Evolutionary conservation across 805 yeast genomes (phyloP), one percentile per base, ranked within the genome.

Genomic region (Saccharomycopsis lassenensis): DNA sequence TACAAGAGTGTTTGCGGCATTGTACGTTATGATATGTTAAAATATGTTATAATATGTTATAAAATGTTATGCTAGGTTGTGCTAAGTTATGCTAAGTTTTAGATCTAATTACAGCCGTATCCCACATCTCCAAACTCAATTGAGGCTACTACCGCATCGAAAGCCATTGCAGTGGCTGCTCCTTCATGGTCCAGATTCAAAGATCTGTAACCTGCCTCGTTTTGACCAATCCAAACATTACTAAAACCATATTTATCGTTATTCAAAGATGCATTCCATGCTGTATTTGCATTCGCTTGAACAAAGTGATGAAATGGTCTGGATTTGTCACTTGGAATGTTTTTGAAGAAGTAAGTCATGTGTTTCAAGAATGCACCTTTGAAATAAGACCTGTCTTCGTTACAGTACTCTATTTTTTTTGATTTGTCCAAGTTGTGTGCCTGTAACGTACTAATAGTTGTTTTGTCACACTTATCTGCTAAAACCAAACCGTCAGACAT

Each of bases 331-430:
- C 24, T 29, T 14, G 33, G 33, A 16, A 29, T 15, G n/a, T 29
- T 29, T 29, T 17, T 7, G 20, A 29, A 29, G 24, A 29, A 29
- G 20, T 10, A 8, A 12, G 33, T 29, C 20, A 29, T 8, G 20
- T 29, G 33, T 23, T 29, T 29, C 33, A 29, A 16, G 33, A 8
- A 29, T n/a, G n/a, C 23, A 10, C 33, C 33, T 23, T 29, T 29
- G 22, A 29, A 29, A 23, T 15, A 15, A 19, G 7, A 8, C 7
- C 10, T 11, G 20, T 29, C 23, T 10, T 8, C 12, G 12, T 27
- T 17, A 27, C 30, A 27, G n/a, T n/a, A n/a, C n/a, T n/a, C n/a
- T n/a, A n/a, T n/a, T n/a, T n/a, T n/a, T n/a, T n/a, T n/a, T n/a
- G n/a, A n/a, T n/a, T n/a, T n/a, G 30, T 27, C 10, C 8, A 10